Base-by-base conservation (phyloP, 495 filamentous ascomycete species). In the Tuber umbilicatum region DNA sequence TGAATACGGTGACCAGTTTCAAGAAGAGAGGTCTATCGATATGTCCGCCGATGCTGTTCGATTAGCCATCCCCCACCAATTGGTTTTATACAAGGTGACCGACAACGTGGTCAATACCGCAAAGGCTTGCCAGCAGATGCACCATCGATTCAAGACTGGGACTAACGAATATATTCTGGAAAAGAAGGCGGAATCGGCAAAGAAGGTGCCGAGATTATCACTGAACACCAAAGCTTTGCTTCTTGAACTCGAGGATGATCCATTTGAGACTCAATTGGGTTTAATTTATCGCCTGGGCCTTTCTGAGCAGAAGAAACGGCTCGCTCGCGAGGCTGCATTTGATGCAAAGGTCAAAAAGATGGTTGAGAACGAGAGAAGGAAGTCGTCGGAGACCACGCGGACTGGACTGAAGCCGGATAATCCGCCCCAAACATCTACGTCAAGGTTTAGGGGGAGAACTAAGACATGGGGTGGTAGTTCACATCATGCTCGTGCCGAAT, bases 221-320 rank as follows among this genome's bases (percentile, higher is more conserved):
- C 69, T 99, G 2, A 89, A 93, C 68, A 91, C 90, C 70, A 93
- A 91, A 81, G 91, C 90, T 0, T 83, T 98, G 16, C 84, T 97
- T 37, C 93, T 98, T 74, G 93, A 97, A 75, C 85, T 99, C 69
- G 95, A 99, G 83, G 95, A 99, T 83, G 93, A 95, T 71, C 90
- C 92, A 1, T 99, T 99, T 81, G 95, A 99, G 82, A 97, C 94
- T 91, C 97, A 97, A 80, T 86, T 99, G 35, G 92, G 93, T 0
- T 88, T 90, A 78, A 99, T 98, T 69, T 98, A 98, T 79, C 90
- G 94, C 9, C 87, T 91, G 35, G 95, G 96, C 2, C 85, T 97
- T 37, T 85, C 93, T 70, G 95, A 99, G 80, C 93, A 97, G 84
- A 88, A 89, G 81, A 94, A 97, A 81, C 88, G 95, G 21, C 84